phyloP scores from a whole-genome alignment of 2,329 filamentous ascomycete species.

The Aschersonia sp. region DNA sequence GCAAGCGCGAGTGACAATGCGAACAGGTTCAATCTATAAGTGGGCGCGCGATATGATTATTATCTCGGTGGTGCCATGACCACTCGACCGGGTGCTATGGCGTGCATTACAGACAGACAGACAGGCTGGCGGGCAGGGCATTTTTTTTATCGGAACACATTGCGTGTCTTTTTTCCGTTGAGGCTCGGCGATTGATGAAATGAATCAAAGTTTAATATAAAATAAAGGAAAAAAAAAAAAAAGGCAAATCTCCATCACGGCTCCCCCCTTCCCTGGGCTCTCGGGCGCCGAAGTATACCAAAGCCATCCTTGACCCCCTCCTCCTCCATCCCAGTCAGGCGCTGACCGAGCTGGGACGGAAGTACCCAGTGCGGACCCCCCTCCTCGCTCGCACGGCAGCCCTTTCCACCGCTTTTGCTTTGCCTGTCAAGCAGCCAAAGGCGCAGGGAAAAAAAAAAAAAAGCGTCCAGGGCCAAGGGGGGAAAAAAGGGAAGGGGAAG shows the following conservation, averaged over 20 bases:
- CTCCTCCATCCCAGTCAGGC: neutral
- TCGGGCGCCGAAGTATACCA: neutral
- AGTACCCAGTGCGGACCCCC: slow-evolving; percentile 3
- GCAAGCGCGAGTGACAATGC: no score
- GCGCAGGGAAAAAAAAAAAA: neutral
- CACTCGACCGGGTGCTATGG: no score
- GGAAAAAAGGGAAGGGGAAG: neutral
- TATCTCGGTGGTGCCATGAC: no score
- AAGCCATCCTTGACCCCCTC: no score
- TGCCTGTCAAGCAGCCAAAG: neutral
- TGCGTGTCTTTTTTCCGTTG: no score
- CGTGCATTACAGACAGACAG: neutral
- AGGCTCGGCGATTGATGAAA: neutral
- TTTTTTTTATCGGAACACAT: neutral
- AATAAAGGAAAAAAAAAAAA: neutral
- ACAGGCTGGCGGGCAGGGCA: neutral
- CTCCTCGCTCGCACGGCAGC: neutral
- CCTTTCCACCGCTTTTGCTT: neutral
- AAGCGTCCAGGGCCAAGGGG: neutral
- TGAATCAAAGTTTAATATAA: neutral
- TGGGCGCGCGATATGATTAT: no score
- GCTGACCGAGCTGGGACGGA: neutral
- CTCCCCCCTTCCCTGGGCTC: no score
- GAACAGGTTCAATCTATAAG: no score
- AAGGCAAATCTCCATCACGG: no score